Conservation (phyloP, 306 rosid genomes). For the Acacia crassicarpa region DNA sequence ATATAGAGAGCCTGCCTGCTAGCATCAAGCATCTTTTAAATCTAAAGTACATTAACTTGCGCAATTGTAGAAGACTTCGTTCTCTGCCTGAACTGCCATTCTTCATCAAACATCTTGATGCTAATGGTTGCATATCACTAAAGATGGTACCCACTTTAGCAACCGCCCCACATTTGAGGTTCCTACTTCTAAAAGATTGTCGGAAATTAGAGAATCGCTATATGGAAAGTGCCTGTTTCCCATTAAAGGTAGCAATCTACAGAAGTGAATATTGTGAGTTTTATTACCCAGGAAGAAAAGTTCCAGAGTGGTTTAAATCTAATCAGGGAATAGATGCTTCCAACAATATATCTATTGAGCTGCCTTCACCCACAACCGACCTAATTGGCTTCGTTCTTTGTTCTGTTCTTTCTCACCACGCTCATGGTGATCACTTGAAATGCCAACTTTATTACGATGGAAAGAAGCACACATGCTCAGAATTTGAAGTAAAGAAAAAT, state of each 20-base stretch:
- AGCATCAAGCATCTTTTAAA: neutral
- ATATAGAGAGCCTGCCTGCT: neutral
- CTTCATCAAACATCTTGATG: too few relatives aligned
- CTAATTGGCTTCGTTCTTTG: neutral
- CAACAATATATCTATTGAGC: neutral
- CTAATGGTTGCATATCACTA: neutral
- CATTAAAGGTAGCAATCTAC: neutral
- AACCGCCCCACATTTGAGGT: neutral
- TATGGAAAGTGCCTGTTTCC: neutral
- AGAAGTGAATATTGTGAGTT: fast-evolving
- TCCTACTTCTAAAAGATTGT: neutral
- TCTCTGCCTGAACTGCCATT: neutral
- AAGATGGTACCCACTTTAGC: neutral
- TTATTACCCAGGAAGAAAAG: neutral
- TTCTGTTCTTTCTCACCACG: neutral
- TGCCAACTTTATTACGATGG: neutral
- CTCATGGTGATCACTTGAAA: neutral
- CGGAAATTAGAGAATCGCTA: neutral
- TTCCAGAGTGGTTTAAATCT: neutral
- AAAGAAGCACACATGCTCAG: fast-evolving
- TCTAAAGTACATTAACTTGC: neutral
- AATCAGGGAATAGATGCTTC: neutral
- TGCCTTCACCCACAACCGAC: neutral
- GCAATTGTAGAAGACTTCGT: neutral
- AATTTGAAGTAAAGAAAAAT: fast-evolving